Conservation (phyloP, 257 asterid species). For the Lycium barbarum region DNA sequence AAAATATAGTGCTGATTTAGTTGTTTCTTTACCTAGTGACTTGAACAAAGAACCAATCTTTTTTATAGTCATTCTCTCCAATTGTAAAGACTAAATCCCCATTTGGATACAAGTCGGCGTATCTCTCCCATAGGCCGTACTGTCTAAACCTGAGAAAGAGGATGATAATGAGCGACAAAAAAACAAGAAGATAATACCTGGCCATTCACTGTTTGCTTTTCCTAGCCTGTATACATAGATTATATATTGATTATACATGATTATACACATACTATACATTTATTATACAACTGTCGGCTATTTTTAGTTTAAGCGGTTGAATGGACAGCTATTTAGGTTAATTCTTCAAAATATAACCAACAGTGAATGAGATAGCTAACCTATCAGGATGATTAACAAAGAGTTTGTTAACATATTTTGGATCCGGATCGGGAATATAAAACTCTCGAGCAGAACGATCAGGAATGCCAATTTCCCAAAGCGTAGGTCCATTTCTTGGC, state of each 20-base stretch:
- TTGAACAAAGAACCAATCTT: constrained; percentile 87
- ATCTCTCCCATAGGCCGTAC: constrained; percentile 89
- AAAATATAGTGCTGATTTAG: neutral
- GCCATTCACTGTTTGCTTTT: too few relatives aligned
- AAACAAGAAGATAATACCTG: too few relatives aligned
- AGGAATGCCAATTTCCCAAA: constrained; percentile 86
- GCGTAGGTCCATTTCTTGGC: constrained; percentile 74
- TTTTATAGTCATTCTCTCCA: constrained; percentile 65
- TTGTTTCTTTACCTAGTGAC: constrained; percentile 66
- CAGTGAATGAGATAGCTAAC: constrained; percentile 33
- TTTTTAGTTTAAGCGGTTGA: too few relatives aligned
- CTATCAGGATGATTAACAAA: constrained; percentile 69
- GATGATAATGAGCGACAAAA: neutral
- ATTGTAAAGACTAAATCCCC: constrained; percentile 67
- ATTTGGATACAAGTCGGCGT: constrained; percentile 69
- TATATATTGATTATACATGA: too few relatives aligned
- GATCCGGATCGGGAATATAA: constrained; percentile 75
- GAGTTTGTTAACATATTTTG: constrained; percentile 58
- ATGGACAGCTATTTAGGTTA: too few relatives aligned
- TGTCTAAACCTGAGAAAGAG: constrained; percentile 73
- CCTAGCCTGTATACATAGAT: too few relatives aligned
- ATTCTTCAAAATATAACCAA: too few relatives aligned
- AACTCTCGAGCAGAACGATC: constrained; percentile 76
- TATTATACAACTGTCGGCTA: too few relatives aligned
- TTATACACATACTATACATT: too few relatives aligned